Evolutionary conservation across 2,329 filamentous ascomycete genomes (phyloP).

Genomic region (Fusarium brachygibbosum): DNA sequence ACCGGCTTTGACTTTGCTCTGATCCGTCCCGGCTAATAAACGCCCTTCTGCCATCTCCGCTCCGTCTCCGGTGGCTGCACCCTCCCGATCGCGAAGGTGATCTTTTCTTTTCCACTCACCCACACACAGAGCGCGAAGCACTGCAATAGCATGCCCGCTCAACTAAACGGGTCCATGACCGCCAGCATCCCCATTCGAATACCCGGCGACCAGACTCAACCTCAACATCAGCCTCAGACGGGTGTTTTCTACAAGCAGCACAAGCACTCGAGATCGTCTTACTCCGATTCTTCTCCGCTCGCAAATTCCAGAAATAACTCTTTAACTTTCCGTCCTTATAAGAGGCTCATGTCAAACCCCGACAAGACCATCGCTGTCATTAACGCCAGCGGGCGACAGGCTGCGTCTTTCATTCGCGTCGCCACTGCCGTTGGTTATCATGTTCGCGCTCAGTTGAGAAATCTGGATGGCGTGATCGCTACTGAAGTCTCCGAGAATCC

Average conservation of each 20-base stretch:
- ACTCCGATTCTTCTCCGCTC: conserved; percentile 71
- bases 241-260: conserved; percentile 61
- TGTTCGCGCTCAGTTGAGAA: conserved; percentile 92
- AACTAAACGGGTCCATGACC: conserved; percentile 56
- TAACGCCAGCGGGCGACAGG: conserved; percentile 95
- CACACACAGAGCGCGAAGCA: conserved; percentile 41
- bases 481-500: conserved; percentile 85
- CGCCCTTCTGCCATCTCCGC: conserved; percentile 33
- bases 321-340: conserved; percentile 70
- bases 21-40: conserved; percentile 43
- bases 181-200: conserved; percentile 57
- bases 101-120: conserved; percentile 31
- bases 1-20: conserved; percentile 31
- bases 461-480: conserved; percentile 87
- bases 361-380: conserved; percentile 92
- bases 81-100: conserved; percentile 39
- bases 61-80: conserved; percentile 41
- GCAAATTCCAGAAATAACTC: conserved; percentile 70
- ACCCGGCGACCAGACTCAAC: conserved; percentile 52
- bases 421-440: conserved; percentile 93
- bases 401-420: conserved; percentile 93
- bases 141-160: conserved; percentile 56
- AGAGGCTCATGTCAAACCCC: conserved; percentile 69
- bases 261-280: conserved; percentile 73
- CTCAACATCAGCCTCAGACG: conserved; percentile 39